Conservation (phyloP, 768 basidiomycete genomes). For the Mycena latifolia region DNA sequence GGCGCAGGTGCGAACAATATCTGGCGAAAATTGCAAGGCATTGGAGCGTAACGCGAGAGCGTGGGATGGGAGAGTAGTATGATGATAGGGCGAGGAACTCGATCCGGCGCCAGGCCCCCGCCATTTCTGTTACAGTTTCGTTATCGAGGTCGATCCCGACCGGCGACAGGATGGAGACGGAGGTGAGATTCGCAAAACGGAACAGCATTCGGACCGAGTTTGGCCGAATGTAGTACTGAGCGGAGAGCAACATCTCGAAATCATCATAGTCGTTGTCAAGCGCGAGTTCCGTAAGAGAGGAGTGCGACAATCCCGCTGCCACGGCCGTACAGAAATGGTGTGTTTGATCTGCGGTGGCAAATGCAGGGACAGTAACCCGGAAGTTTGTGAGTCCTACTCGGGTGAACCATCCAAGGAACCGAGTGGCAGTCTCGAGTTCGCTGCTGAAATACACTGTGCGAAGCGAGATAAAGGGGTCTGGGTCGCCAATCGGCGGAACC, state of each 20-base stretch:
- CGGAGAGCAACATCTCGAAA: no score
- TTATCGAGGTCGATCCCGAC: conserved; percentile 8
- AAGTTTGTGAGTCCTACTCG: neutral
- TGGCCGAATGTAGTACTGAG: neutral
- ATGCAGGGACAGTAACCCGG: neutral
- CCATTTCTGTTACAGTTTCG: conserved; percentile 7
- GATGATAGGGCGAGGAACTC: neutral
- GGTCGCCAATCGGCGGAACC: neutral
- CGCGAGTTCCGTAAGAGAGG: neutral
- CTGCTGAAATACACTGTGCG: neutral
- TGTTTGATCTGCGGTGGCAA: neutral
- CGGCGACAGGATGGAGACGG: conserved; percentile 1
- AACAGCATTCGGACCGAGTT: neutral
- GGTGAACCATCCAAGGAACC: conserved; percentile 7
- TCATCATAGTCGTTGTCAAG: neutral
- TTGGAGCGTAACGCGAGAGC: neutral
- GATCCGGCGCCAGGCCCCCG: conserved; percentile 6
- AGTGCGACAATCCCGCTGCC: neutral
- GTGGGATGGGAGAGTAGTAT: neutral
- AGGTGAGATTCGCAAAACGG: conserved; percentile 10
- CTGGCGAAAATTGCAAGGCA: conserved; percentile 2
- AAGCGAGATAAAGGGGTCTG: conserved; percentile 2
- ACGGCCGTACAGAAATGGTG: neutral
- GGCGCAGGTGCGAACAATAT: conserved; percentile 7
- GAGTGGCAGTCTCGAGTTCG: neutral